Evolutionary conservation across 306 rosid species (phyloP).

Genomic region (Cucumis hystrix): DNA sequence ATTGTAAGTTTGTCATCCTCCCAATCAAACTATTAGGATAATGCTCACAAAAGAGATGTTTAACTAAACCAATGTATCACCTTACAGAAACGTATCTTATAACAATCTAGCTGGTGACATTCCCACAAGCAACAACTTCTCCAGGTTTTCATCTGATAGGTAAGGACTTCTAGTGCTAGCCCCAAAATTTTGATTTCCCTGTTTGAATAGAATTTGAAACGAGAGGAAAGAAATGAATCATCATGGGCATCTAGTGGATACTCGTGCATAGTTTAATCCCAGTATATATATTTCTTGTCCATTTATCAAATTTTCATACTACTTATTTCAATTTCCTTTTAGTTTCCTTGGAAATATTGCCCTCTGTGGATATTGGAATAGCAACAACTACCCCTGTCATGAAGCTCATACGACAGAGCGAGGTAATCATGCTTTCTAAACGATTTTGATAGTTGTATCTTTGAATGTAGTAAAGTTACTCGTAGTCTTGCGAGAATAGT

Average conservation of each 20-base stretch:
- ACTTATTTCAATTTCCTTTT: not conserved
- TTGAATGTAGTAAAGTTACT: not conserved
- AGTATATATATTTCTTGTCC: not conserved
- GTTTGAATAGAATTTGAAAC: not conserved
- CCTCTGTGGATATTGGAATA: slow-evolving; percentile 80
- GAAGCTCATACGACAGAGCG: slow-evolving; percentile 45
- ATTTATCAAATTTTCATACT: not conserved
- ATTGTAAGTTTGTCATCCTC: slow-evolving; percentile 37
- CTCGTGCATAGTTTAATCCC: not conserved
- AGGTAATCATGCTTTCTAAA: slow-evolving; percentile 22
- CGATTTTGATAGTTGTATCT: not conserved
- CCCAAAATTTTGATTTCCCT: not conserved
- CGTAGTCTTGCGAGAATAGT: not conserved
- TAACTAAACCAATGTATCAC: not conserved
- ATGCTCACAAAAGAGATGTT: not conserved
- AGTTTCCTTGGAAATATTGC: slow-evolving; percentile 84
- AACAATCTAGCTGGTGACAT: slow-evolving; percentile 73
- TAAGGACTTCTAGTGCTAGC: slow-evolving; percentile 8
- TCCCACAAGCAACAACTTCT: slow-evolving; percentile 79
- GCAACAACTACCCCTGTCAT: slow-evolving; percentile 45
- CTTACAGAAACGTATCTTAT: slow-evolving; percentile 72
- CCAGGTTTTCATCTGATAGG: slow-evolving; percentile 83
- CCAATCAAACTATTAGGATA: not conserved
- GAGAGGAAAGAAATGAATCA: not conserved
- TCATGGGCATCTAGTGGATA: not conserved